A percentile compares a stretch with the other conserved stretches of the same genome.
These are phyloP conservation scores for Botrytis elliptica DNA, from an alignment of 2,329 filamentous ascomycete species.

Conservation along the genomic window DNA sequence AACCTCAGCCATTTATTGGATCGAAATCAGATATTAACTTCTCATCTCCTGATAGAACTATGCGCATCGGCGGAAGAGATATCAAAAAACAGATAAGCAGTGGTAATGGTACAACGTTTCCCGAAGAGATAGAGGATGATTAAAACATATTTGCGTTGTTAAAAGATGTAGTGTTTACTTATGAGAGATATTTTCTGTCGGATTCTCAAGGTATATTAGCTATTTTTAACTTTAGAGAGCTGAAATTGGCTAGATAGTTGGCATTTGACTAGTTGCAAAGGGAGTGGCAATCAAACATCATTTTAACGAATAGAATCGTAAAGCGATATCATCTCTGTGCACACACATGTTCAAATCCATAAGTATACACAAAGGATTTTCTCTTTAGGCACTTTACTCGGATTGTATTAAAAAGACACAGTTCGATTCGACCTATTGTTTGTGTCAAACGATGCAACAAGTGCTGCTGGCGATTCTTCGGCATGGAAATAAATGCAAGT, in stretches of 20 bases:
- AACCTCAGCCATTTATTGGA: slow-evolving; percentile 3
- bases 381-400: no score
- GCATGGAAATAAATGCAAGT: no score
- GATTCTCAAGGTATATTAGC: not conserved
- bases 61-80: not conserved
- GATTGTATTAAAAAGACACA: no score
- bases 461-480: no score
- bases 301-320: not conserved
- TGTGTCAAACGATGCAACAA: no score
- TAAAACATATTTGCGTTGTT: not conserved
- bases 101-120: not conserved
- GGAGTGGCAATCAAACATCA: not conserved
- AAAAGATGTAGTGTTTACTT: not conserved
- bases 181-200: not conserved
- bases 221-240: not conserved
- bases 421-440: no score
- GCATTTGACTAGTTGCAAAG: not conserved
- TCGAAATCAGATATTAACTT: not conserved
- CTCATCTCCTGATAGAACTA: not conserved
- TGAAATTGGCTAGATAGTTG: not conserved
- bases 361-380: no score
- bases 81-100: not conserved
- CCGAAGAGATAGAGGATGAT: slow-evolving; percentile 18
- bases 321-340: no score
- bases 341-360: no score